Conservation (phyloP, 164 flowering plant genomes). For the Macadamia tetraphylla region DNA sequence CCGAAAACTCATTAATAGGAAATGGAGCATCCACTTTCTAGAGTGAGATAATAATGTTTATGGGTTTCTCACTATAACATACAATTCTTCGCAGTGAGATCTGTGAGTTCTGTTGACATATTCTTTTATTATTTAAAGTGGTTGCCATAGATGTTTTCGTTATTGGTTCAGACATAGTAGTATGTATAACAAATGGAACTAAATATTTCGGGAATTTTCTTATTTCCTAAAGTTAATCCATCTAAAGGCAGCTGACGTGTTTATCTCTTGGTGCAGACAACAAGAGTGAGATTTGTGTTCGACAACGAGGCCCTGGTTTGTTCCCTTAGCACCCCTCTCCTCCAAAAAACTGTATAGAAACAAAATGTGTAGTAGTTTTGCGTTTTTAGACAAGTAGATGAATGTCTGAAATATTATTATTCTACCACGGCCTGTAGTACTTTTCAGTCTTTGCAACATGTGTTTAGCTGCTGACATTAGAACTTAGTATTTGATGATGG, state of each 20-base stretch:
- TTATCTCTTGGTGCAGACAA: slow-evolving; percentile 51
- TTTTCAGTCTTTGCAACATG: not conserved
- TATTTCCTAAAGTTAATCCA: too few relatives aligned
- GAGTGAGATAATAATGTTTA: too few relatives aligned
- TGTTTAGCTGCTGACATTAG: not conserved
- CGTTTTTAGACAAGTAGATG: not conserved
- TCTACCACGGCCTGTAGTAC: not conserved
- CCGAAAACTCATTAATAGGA: too few relatives aligned
- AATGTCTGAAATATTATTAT: not conserved
- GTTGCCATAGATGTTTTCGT: too few relatives aligned
- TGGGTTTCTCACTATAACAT: too few relatives aligned
- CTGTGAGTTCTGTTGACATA: too few relatives aligned
- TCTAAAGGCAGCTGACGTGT: not conserved
- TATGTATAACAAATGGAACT: too few relatives aligned
- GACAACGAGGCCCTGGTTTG: slow-evolving; percentile 87
- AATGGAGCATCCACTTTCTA: too few relatives aligned
- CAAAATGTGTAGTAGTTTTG: not conserved
- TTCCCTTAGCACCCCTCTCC: slow-evolving; percentile 12
- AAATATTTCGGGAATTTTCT: too few relatives aligned
- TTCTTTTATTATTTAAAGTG: too few relatives aligned
- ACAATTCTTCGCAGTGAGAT: too few relatives aligned
- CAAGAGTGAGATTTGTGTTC: slow-evolving; percentile 87
- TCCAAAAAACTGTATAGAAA: not conserved
- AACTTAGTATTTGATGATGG: not conserved
- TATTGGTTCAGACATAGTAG: too few relatives aligned